A percentile compares a stretch with the other conserved stretches of the same genome.
Evolutionary conservation across 2,329 filamentous ascomycete genomes (phyloP).

Genomic region (Stachybotrys echinatus): DNA sequence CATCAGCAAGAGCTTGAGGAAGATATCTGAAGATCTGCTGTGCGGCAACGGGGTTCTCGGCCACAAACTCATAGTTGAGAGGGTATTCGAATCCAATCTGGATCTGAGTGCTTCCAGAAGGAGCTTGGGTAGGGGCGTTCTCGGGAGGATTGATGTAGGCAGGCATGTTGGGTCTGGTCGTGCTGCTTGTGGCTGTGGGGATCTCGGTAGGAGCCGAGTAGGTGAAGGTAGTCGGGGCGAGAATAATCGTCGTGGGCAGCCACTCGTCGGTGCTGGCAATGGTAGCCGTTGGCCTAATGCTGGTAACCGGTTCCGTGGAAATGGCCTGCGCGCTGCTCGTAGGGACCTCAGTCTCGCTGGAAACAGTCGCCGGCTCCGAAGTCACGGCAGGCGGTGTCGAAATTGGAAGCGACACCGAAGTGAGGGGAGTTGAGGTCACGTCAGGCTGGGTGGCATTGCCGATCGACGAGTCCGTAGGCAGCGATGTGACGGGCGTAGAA

Average conservation of each 20-base stretch:
- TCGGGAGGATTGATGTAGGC: conserved; percentile 68
- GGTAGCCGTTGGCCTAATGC: conserved; percentile 35
- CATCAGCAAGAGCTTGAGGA: conserved; percentile 64
- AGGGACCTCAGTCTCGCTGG: conserved; percentile 1
- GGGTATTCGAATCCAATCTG: conserved; percentile 80
- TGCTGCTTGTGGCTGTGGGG: conserved; percentile 36
- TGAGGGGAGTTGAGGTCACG: conserved; percentile 9
- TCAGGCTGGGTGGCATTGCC: conserved; percentile 5
- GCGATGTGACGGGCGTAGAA: conserved; percentile 1
- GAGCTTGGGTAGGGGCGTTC: conserved; percentile 34
- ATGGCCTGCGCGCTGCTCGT: conserved; percentile 13
- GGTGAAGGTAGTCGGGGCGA: conserved; percentile 40
- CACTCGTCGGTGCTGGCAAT: conserved; percentile 38
- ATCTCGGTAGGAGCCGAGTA: conserved; percentile 21
- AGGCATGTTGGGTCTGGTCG: conserved; percentile 63
- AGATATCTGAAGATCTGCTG: conserved; percentile 81
- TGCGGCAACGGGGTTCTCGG: conserved; percentile 63
- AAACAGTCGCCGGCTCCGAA: background rate
- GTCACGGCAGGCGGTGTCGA: background rate
- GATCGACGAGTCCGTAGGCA: background rate
- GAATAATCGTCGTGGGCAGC: conserved; percentile 57
- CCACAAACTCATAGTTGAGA: conserved; percentile 82
- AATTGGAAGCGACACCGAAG: conserved; percentile 1
- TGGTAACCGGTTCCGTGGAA: conserved; percentile 25
- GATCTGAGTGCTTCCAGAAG: conserved; percentile 64